Evolutionary conservation across 2,329 filamentous ascomycete species (phyloP), one percentile per base, ranked within the genome.

Genomic region (Ascochyta koolunga): DNA sequence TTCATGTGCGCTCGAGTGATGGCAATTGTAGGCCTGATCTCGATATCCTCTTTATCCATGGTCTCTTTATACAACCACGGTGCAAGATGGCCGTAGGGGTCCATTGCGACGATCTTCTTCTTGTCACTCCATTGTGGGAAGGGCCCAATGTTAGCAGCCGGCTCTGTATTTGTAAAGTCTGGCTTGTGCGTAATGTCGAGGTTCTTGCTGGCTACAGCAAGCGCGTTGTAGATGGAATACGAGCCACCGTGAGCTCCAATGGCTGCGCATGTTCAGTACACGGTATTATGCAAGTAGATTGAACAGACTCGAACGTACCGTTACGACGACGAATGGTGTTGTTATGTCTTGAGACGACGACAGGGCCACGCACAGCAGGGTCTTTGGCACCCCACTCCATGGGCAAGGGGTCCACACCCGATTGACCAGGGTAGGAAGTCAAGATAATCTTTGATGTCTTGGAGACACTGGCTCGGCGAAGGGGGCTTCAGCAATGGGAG

Each of bases 31-130:
- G 93, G 93, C 33, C 92, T 84, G 60, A 96, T 90, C 71, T 96
- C 91, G 31, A 96, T 84, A 64, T 91, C 86, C 38, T 97, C 86
- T 44, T 88, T 86, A 42, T 89, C 82, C 66, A 95, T 92, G 39
- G 85, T 82, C 58, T 93, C 86, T 60, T 89, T 89, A 79, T 89
- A 96, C 35, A 96, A 77, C 88, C 89, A 93, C 8, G 91, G 90
- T 8, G 89, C 85, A 56, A 96, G 79, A 78, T 98, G 95, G 6
- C 95, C 93, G 74, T 89, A 90, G 0, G 93, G 93, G 71, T 98
- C 95, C 91, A 99, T 96, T 16, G 93, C 91, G 13, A 98, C 93
- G 59, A 99, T 98, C 80, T 97, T 98, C 76, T 91, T 91, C 68
- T 84, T 85, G 71, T 96, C 90, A 22, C 84, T 85, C 93, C 93